Base-by-base conservation (phyloP, 2,329 filamentous ascomycete species). In the Apiospora sp. region DNA sequence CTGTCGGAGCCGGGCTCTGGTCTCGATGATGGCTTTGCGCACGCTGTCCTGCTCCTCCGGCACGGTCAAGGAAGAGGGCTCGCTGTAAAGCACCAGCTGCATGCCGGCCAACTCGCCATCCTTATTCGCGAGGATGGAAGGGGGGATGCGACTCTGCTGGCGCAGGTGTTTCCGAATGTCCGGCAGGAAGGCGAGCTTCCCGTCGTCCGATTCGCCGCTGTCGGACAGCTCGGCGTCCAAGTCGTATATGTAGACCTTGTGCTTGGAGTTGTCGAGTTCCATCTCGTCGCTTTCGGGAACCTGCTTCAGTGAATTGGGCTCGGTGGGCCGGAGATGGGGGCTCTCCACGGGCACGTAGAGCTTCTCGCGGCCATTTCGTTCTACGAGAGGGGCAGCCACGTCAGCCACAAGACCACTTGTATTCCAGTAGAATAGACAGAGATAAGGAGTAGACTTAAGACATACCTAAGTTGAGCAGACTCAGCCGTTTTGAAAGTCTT, bases 221-320 rank as follows among this genome's bases (percentile, higher is more conserved):
- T 92, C 91, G 19, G 92, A 92, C 44, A 98, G 89, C 83, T 98
- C 96, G 77, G 93, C 93, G 80, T 97, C 95, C 13, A 99, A 87
- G 82, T 97, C 92, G 85, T 95, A 92, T 77, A 99, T 95, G 86
- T 96, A 98, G 73, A 98, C 91, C 79, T 93, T 94, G 84, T 97
- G 88, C 78, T 93, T 93, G 44, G 93, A 92, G 83, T 98, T 92
- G 83, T 98, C 95, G 74, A 98, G 81, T 72, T 93, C 89, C 96
- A 98, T 98, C 24, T 68, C 67, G 67, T 68, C 67, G 30, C 44
- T 68, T 24, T 44, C 67, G 68, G 76, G 70, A 70, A 74, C 75
- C 69, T 74, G 73, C 58, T 64, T 73, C 68, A 75, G 49, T 54
- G 76, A 72, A 68, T 75, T 73, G 68, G 77, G 68, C 64, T 75